phyloP scores from a whole-genome alignment of 1,139 yeast species.

The Yamadazyma aaseri region DNA sequence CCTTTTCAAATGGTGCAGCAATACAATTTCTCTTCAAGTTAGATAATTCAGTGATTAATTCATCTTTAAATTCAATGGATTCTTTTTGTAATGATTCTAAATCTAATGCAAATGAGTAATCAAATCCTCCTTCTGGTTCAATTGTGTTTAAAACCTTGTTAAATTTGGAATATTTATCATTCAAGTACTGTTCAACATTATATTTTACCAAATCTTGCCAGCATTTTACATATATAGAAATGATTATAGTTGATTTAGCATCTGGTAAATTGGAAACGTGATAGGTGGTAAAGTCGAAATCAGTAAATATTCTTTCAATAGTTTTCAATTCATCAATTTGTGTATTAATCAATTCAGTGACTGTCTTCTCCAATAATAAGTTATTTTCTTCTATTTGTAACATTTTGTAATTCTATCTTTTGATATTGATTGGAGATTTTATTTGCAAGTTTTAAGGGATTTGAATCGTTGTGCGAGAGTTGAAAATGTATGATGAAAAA shows the following conservation, averaged over 20 bases:
- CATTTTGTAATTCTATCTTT: no score
- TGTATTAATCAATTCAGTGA: slow-evolving; percentile 36
- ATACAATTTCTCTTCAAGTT: slow-evolving; percentile 80
- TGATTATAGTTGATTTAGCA: slow-evolving; percentile 58
- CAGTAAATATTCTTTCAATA: slow-evolving; percentile 89
- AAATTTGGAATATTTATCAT: slow-evolving; percentile 36
- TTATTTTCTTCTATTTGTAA: slow-evolving; percentile 47
- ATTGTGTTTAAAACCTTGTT: slow-evolving; percentile 27
- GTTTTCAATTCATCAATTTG: slow-evolving; percentile 41
- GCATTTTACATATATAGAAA: slow-evolving; percentile 74
- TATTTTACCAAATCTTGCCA: slow-evolving; percentile 70
- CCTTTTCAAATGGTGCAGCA: slow-evolving; percentile 91
- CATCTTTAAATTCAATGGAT: slow-evolving; percentile 44
- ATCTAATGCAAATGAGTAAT: slow-evolving; percentile 74
- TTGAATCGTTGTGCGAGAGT: no score
- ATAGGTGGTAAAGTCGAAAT: slow-evolving; percentile 93
- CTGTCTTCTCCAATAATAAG: slow-evolving; percentile 42
- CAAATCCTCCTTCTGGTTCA: slow-evolving; percentile 72
- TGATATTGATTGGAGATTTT: slow-evolving; percentile 6
- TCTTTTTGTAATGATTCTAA: slow-evolving; percentile 42
- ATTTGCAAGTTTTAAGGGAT: no score
- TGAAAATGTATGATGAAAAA: background rate
- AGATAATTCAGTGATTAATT: slow-evolving; percentile 63
- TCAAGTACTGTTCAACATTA: slow-evolving; percentile 54
- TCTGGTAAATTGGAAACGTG: slow-evolving; percentile 81